A percentile compares a stretch with the other conserved stretches of the same genome.
Evolutionary conservation across 2,329 filamentous ascomycete species (phyloP).

Genomic region (Trichoderma hamatum): DNA sequence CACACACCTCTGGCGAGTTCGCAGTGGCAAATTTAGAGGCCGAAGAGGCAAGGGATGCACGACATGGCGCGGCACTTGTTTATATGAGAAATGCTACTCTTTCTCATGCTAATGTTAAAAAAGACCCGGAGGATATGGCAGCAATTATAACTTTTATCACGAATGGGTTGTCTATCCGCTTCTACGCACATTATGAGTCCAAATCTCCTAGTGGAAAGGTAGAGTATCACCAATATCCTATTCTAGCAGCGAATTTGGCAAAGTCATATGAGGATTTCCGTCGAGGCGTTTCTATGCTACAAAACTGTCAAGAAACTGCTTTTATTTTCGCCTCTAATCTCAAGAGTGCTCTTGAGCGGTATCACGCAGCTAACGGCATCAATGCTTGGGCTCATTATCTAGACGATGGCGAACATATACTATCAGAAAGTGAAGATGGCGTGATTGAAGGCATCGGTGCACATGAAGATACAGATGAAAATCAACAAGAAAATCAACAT

Average conservation of each 20-base stretch:
- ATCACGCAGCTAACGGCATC: slow-evolving; percentile 26
- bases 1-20: slow-evolving; percentile 37
- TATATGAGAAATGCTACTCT: slow-evolving; percentile 36
- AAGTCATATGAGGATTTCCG: slow-evolving; percentile 29
- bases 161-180: slow-evolving; percentile 33
- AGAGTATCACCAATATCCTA: slow-evolving; percentile 34
- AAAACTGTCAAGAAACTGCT: slow-evolving; percentile 34
- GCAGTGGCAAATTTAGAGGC: slow-evolving; percentile 26
- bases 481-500: background rate
- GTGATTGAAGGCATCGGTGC: background rate
- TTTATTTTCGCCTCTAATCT: slow-evolving; percentile 28
- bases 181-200: slow-evolving; percentile 36
- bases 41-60: slow-evolving; percentile 31
- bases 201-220: slow-evolving; percentile 26
- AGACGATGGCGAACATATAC: background rate
- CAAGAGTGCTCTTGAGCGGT: slow-evolving; percentile 29
- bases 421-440: slow-evolving; percentile 11
- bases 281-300: slow-evolving; percentile 29
- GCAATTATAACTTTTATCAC: slow-evolving; percentile 35
- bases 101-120: slow-evolving; percentile 24
- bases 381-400: slow-evolving; percentile 7
- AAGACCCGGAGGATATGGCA: slow-evolving; percentile 31
- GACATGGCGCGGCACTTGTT: slow-evolving; percentile 37
- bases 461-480: background rate
- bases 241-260: slow-evolving; percentile 28